Base-by-base conservation (phyloP, 352 stramenopile species). In the Pythium diclinum region DNA sequence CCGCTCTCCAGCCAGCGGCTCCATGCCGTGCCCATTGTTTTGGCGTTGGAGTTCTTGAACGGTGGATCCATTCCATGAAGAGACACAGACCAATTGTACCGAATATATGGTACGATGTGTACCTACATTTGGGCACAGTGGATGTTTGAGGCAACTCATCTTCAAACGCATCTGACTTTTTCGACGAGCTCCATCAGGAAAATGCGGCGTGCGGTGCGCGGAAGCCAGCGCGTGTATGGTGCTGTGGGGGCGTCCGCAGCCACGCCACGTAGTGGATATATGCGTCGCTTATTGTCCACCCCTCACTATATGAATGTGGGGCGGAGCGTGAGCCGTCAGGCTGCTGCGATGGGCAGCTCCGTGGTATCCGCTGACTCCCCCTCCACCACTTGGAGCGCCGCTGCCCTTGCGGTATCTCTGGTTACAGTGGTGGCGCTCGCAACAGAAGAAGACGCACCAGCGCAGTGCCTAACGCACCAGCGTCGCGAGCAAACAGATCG, bases 401-500 rank as follows among this genome's bases (percentile, higher is more conserved):
- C 32, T 30, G 65, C 54, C 4, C 16, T 68, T n/a, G 54, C 30
- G n/a, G 46, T 53, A 1, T 53, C 58, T 10, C 25, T 66, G 8
- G 42, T 32, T 42, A 44, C 51, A 2, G 59, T 28, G 1, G 47
- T 56, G 2, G 34, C 53, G 33, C 19, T 66, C 11, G 10, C 59
- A 38, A 14, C 56, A 6, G 49, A 57, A 0, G 56, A 44, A 3
- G 46, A 59, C 1, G 4, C 17, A 1, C 14, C 44, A 53, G 52
- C 52, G 14, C 44, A 65, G 10, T 30, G 57, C 19, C 30, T 40
- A 3, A 19, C 47, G 4, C 38, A 55, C 13, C 52, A 64, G 19
- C 44, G 53, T n/a, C 65, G 42, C 7, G 55, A 68, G 42, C 42
- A 49, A 14, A 67, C 72, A 30, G 79, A 77, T 11, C 64, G 75